Base-by-base conservation (phyloP, 31 red algal genomes). In the Odonthalia washingtoniensis region DNA sequence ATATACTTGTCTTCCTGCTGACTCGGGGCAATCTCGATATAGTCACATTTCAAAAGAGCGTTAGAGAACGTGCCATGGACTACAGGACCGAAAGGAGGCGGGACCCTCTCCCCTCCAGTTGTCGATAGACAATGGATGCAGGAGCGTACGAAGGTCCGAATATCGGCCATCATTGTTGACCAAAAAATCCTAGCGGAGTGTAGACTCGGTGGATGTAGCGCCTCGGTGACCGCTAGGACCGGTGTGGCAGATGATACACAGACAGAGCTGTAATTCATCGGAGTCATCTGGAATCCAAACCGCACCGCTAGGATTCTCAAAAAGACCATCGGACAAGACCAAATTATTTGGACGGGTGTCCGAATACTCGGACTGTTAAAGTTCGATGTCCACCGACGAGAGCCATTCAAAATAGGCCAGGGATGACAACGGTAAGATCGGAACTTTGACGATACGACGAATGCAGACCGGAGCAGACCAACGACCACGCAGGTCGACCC, bases 181-280 rank as follows among this genome's bases (percentile, higher is more conserved):
- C 6, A 32, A 32, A 28, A 37, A 70, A 70, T 32, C 9, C 28
- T 70, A 27, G 31, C 66, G 9, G 28, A 70, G n/a, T 27, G 66
- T 32, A 9, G 9, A 6, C 28, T 12, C 16, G 66, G 66, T 32
- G 66, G 66, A 27, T 32, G 66, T 12, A 28, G 66, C 28, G 66
- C 16, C 66, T 27, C 66, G 66, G 66, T 70, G 66, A 27, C n/a
- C 66, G 28, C 66, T 12, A 37, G 66, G 66, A 27, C 66, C 34
- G 31, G 66, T 27, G 66, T 70, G 66, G 14, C 14, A 12, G 28
- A 70, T 70, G 66, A 70, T 70, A 60, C 76, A 79, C 39, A 70
- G 66, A 70, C 66, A 27, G 9, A 70, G 34, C 66, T 70, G 66
- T 12, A 70, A 32, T 12, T 70, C 66, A 70, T 12, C 31, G 28